Conservation (phyloP, 2,329 filamentous ascomycete species). For the Leptographium lundbergii region DNA sequence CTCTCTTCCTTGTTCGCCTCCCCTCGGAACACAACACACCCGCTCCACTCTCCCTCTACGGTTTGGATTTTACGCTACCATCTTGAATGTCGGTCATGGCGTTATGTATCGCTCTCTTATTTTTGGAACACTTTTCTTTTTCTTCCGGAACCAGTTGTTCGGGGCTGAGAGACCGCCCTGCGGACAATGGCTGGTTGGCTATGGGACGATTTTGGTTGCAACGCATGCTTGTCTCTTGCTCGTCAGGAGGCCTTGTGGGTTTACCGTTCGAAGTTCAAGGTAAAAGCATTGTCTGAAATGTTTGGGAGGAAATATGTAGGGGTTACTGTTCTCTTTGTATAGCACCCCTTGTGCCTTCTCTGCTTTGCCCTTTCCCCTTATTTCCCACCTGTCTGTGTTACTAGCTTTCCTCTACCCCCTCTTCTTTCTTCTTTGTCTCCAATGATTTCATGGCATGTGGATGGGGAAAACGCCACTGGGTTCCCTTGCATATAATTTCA, state of each 20-base stretch:
- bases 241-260: background rate
- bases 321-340: background rate
- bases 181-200: background rate
- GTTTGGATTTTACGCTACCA: background rate
- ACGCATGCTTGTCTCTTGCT: background rate
- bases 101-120: background rate
- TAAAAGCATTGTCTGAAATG: background rate
- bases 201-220: background rate
- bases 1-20: background rate
- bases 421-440: background rate
- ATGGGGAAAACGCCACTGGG: background rate
- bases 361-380: background rate
- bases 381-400: background rate
- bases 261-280: background rate
- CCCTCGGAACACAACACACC: background rate
- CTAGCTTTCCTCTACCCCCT: background rate
- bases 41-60: slow-evolving; percentile 4
- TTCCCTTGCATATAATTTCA: background rate
- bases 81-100: background rate
- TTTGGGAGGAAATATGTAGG: background rate
- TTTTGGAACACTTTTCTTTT: background rate
- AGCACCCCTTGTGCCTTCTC: background rate
- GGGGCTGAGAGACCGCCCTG: background rate
- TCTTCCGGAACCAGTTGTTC: background rate
- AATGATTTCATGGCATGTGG: slow-evolving; percentile 1